These are phyloP conservation scores for Rutstroemia sp. DNA, from an alignment of 2,329 filamentous ascomycete genomes.

Conservation along the genomic window DNA sequence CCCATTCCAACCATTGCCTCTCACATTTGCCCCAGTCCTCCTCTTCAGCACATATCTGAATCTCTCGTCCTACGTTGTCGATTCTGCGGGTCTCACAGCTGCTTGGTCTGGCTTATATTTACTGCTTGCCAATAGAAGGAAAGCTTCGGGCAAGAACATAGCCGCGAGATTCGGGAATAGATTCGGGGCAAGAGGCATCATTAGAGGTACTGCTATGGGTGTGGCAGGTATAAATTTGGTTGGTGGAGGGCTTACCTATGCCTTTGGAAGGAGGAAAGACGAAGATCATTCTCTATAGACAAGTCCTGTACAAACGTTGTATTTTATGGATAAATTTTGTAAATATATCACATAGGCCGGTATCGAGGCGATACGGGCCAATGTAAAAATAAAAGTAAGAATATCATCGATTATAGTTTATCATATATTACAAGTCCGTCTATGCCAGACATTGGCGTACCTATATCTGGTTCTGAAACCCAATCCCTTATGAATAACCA, in stretches of 20 bases:
- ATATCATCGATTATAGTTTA: neutral
- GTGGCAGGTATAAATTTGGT: constrained; percentile 43
- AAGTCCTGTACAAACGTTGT: neutral
- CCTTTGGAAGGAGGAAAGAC: constrained; percentile 36
- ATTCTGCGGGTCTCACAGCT: constrained; percentile 54
- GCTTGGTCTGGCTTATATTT: constrained; percentile 60
- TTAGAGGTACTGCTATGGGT: constrained; percentile 44
- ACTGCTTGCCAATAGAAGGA: constrained; percentile 52
- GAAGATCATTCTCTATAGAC: constrained; percentile 4
- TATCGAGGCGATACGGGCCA: too few species aligned
- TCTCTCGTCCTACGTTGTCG: constrained; percentile 52
- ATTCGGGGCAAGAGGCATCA: constrained; percentile 41
- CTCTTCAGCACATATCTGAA: constrained; percentile 62
- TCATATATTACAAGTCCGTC: constrained; percentile 4
- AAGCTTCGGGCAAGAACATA: constrained; percentile 17
- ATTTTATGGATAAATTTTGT: neutral
- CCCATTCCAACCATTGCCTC: constrained; percentile 58
- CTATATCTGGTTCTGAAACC: constrained; percentile 4
- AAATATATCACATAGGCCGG: neutral
- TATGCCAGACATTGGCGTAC: neutral
- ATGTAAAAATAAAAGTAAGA: too few species aligned
- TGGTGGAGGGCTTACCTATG: constrained; percentile 44
- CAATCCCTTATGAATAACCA: constrained; percentile 10
- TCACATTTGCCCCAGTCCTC: constrained; percentile 59
- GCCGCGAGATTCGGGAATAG: constrained; percentile 36